Conservation (phyloP, 2,329 filamentous ascomycete species). For the Fusarium siculi region DNA sequence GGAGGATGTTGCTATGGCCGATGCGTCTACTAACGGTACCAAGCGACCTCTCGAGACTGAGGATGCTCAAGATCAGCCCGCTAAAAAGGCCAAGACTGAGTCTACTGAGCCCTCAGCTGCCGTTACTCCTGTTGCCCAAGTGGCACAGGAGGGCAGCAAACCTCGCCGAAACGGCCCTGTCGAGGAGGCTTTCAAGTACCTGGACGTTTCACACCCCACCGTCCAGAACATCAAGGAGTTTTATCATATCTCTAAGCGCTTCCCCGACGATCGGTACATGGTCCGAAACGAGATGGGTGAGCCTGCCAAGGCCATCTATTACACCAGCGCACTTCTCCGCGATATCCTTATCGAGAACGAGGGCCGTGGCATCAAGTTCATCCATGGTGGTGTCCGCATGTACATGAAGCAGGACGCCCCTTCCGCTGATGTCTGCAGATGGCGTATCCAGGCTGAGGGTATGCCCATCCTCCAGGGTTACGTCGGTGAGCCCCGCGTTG, state of each 20-base stretch:
- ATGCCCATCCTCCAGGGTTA: slow-evolving; percentile 92
- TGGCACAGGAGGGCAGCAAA: slow-evolving; percentile 45
- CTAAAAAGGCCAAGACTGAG: slow-evolving; percentile 62
- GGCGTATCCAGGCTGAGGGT: slow-evolving; percentile 96
- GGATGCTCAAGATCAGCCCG: slow-evolving; percentile 52
- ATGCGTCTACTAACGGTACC: slow-evolving; percentile 44
- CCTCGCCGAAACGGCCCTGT: slow-evolving; percentile 63
- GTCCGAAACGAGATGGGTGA: slow-evolving; percentile 91
- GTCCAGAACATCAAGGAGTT: slow-evolving; percentile 83
- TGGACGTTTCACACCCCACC: slow-evolving; percentile 78
- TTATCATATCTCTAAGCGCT: slow-evolving; percentile 84
- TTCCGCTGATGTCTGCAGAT: slow-evolving; percentile 84
- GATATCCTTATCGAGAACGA: slow-evolving; percentile 90
- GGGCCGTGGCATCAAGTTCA: slow-evolving; percentile 90
- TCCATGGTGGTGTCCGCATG: slow-evolving; percentile 98
- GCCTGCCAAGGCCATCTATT: slow-evolving; percentile 95
- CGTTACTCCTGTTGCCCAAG: slow-evolving; percentile 40
- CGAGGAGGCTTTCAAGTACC: slow-evolving; percentile 96
- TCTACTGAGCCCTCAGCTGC: slow-evolving; percentile 29
- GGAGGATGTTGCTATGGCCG: slow-evolving; percentile 48
- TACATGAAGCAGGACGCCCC: slow-evolving; percentile 98
- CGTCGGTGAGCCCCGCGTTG: slow-evolving; percentile 80
- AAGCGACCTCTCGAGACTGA: slow-evolving; percentile 52
- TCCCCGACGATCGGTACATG: slow-evolving; percentile 93
- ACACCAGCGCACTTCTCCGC: slow-evolving; percentile 85